These are phyloP conservation scores for Fomitopsis betulina DNA, from an alignment of 1,284 basidiomycete species.

Conservation along the genomic window DNA sequence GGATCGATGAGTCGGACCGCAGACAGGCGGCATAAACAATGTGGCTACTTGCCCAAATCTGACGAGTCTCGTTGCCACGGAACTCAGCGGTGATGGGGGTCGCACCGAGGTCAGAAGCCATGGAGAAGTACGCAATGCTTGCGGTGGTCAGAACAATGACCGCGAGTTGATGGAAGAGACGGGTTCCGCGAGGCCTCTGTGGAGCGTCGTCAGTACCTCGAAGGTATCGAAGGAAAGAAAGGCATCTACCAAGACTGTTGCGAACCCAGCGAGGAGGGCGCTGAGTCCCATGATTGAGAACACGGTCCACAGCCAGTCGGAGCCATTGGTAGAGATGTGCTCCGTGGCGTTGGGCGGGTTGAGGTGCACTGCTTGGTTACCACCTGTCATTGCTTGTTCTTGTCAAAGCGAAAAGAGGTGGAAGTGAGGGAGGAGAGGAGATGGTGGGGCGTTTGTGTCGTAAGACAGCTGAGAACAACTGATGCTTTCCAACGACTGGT, in stretches of 20 bases:
- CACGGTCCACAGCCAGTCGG: conserved; percentile 20
- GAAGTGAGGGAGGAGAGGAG: neutral
- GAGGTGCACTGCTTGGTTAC: conserved; percentile 10
- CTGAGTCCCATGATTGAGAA: conserved; percentile 14
- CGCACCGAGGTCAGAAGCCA: conserved; percentile 21
- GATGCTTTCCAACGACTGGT: neutral
- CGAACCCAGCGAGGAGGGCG: conserved; percentile 8
- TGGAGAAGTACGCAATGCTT: conserved; percentile 20
- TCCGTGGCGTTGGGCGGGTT: conserved; percentile 14
- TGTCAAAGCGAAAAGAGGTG: neutral
- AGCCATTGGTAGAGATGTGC: conserved; percentile 15
- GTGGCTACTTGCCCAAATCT: conserved; percentile 17
- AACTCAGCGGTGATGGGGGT: conserved; percentile 19
- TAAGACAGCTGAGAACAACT: conserved; percentile 1
- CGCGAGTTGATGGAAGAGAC: conserved; percentile 21
- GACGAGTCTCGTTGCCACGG: conserved; percentile 15
- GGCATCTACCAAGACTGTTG: conserved; percentile 12
- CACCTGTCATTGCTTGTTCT: conserved; percentile 5
- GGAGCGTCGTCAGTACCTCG: neutral
- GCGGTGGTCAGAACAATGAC: conserved; percentile 17
- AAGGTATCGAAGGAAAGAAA: too few species aligned
- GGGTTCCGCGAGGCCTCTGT: conserved; percentile 17
- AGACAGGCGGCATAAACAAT: neutral
- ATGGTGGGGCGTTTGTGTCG: conserved; percentile 3
- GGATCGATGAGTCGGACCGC: neutral